Evolutionary conservation across 2,329 filamentous ascomycete genomes (phyloP).

Genomic region (Leptographium galeiforme): DNA sequence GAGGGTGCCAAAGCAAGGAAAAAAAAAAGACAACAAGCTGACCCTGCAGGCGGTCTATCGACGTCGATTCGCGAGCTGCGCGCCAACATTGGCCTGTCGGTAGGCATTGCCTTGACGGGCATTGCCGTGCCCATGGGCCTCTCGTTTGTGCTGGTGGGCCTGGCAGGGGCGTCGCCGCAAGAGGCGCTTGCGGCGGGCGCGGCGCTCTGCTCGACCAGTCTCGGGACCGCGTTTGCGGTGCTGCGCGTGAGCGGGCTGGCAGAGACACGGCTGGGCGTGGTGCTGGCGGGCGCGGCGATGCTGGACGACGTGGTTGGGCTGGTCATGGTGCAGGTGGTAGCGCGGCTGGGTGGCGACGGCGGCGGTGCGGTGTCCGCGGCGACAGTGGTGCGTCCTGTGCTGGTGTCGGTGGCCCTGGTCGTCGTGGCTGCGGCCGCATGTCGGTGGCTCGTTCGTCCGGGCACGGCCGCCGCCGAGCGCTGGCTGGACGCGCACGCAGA

Average conservation of each 20-base stretch:
- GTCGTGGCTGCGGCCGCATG: conserved; percentile 32
- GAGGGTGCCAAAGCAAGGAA: too few species aligned
- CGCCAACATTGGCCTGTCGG: conserved; percentile 47
- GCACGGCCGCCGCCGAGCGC: conserved; percentile 21
- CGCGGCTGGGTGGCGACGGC: conserved; percentile 36
- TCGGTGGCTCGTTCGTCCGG: conserved; percentile 27
- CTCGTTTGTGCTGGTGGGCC: conserved; percentile 43
- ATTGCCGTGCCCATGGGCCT: conserved; percentile 50
- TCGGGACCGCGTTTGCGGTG: conserved; percentile 56
- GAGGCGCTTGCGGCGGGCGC: conserved; percentile 63
- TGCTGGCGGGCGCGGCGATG: conserved; percentile 63
- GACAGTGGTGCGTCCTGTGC: conserved; percentile 29
- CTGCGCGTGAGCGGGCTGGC: conserved; percentile 28
- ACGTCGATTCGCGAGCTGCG: conserved; percentile 40
- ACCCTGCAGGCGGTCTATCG: conserved; percentile 39
- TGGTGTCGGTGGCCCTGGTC: conserved; percentile 38
- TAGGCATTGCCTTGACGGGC: conserved; percentile 50
- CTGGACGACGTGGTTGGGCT: conserved; percentile 70
- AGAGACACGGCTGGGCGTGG: conserved; percentile 35
- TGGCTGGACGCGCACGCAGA: conserved; percentile 14
- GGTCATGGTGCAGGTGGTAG: conserved; percentile 65
- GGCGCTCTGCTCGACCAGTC: conserved; percentile 58
- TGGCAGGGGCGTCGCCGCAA: conserved; percentile 30
- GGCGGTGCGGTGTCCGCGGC: conserved; percentile 14
- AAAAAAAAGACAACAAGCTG: too few species aligned